Base-by-base conservation (phyloP, 1,284 basidiomycete genomes). In the Exobasidium rhododendri region DNA sequence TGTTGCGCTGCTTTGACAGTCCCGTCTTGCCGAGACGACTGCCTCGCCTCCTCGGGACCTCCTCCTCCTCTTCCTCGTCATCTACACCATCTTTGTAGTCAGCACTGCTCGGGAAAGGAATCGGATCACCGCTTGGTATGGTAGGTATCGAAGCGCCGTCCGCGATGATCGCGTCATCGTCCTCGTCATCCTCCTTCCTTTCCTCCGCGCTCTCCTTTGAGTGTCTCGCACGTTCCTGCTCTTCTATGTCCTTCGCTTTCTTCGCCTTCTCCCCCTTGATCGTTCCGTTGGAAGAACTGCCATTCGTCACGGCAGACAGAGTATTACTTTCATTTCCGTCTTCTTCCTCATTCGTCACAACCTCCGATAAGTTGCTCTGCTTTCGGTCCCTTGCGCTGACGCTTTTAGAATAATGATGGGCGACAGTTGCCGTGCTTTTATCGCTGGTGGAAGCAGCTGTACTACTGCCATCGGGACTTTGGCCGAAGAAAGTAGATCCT, bases 401-500 rank as follows among this genome's bases (percentile, higher is more conserved):
- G 28, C 26, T 50, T 26, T 4, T 13, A 10, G 20, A n/a, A 22
- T n/a, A n/a, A 32, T 32, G 20, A 10, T 14, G 59, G 58, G 13
- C 4, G 4, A 20, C 5, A 40, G 26, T 14, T 4, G 3, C 17
- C 20, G 4, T 44, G 29, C 26, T 50, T 24, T 26, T 20, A 50
- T 50, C 26, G 14, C n/a, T 26, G 13, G 13, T 13, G 22, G 20
- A 20, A 26, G 14, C 28, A 14, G 47, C 2, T 17, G 47, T 26
- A 7, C 13, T 20, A 20, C n/a, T 50, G 4, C 24, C 26, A 20
- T 59, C 63, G 1, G 71, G 71, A 22, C 62, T 63, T 13, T 54
- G 58, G 30, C 63, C 60, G 55, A 73, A 63, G 43, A 70, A 58
- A 7, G 66, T 67, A 45, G 71, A 73, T 51, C 70, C 66, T 3